Evolutionary conservation across 169 alveolate species (phyloP).

Genomic region (Cryptosporidium andersoni): DNA sequence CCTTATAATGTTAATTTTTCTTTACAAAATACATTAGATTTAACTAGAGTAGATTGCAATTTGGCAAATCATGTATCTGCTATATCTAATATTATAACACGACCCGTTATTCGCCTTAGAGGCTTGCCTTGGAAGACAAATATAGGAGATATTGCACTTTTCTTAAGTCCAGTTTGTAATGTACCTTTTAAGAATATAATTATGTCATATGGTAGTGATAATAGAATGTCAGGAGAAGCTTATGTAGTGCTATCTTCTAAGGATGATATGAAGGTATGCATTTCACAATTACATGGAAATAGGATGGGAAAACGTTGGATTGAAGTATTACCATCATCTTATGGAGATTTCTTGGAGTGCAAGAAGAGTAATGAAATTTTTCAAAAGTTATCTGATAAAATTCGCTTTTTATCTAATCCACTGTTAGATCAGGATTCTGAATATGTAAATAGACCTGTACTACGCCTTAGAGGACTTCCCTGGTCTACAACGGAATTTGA

Average conservation of each 20-base stretch:
- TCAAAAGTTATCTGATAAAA: not conserved
- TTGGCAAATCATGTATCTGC: not conserved
- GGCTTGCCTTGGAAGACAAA: constrained; percentile 53
- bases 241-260: constrained; percentile 75
- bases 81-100: too few relatives aligned
- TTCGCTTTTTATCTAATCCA: not conserved
- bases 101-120: constrained; percentile 27
- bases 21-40: not conserved
- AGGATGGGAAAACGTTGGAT: constrained; percentile 79
- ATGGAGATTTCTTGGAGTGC: constrained; percentile 19
- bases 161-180: constrained; percentile 34
- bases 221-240: constrained; percentile 76
- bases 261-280: constrained; percentile 69
- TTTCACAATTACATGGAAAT: constrained; percentile 73
- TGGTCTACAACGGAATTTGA: constrained; percentile 77
- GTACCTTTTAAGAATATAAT: constrained; percentile 3
- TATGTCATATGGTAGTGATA: constrained; percentile 26
- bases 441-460: constrained; percentile 31
- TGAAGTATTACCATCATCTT: constrained; percentile 71
- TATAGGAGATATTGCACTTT: constrained; percentile 14
- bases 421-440: not conserved
- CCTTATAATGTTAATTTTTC: not conserved
- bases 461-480: constrained; percentile 77
- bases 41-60: not conserved
- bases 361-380: not conserved